Evolutionary conservation across 108 stramenopile species (phyloP).

Genomic region (Nitzschia inconspicua): DNA sequence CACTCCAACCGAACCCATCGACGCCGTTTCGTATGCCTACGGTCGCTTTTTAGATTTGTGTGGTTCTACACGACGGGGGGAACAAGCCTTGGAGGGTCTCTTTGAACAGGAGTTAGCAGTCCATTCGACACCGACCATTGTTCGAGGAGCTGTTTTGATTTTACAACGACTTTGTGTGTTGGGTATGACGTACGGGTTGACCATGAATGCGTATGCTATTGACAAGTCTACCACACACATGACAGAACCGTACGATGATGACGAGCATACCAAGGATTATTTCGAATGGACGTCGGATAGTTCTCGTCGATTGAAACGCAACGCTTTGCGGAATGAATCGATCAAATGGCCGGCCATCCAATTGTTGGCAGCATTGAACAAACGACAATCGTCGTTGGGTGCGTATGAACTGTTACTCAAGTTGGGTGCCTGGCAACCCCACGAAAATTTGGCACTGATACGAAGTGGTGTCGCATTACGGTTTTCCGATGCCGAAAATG

Average conservation of each 20-base stretch:
- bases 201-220: slow-evolving; percentile 45
- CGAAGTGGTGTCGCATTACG: slow-evolving; percentile 71
- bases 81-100: slow-evolving; percentile 39
- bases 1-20: too few relatives aligned
- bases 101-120: slow-evolving; percentile 20
- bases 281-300: slow-evolving; percentile 3
- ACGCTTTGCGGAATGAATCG: not conserved
- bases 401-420: slow-evolving; percentile 64
- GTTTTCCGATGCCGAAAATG: slow-evolving; percentile 44
- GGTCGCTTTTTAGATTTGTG: slow-evolving; percentile 55
- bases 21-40: too few relatives aligned
- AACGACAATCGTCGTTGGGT: slow-evolving; percentile 56
- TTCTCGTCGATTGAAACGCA: slow-evolving; percentile 53
- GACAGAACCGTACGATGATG: slow-evolving; percentile 3
- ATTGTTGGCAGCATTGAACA: slow-evolving; percentile 42
- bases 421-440: slow-evolving; percentile 50
- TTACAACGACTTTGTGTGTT: slow-evolving; percentile 63
- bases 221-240: slow-evolving; percentile 53
- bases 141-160: slow-evolving; percentile 43
- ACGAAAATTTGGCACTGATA: slow-evolving; percentile 64
- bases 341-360: slow-evolving; percentile 40
- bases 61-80: slow-evolving; percentile 32
- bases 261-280: not conserved
- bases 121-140: slow-evolving; percentile 9
- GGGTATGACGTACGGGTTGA: slow-evolving; percentile 62